These are phyloP conservation scores for Hypoxylon rubiginosum DNA, from an alignment of 2,329 filamentous ascomycete genomes.

Conservation along the genomic window DNA sequence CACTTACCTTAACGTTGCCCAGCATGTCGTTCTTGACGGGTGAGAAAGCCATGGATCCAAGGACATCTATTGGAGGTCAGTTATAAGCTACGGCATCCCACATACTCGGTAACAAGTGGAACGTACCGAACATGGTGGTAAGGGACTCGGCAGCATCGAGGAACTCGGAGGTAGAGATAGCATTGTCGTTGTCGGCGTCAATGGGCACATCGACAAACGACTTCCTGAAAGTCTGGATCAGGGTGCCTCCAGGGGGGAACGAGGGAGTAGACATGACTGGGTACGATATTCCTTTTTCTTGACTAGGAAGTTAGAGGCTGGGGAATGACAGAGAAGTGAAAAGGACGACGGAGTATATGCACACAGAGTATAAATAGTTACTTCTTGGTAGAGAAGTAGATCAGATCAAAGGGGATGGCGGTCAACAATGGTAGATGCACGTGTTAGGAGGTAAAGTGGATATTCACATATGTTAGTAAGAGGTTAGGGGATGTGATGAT, in stretches of 20 bases:
- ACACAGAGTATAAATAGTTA: slow-evolving; percentile 4
- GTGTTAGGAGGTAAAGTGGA: not conserved
- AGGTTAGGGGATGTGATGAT: too few relatives aligned
- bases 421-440: slow-evolving; percentile 19
- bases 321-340: not conserved
- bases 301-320: not conserved
- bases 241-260: slow-evolving; percentile 77
- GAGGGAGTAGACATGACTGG: slow-evolving; percentile 66
- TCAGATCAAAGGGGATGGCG: slow-evolving; percentile 24
- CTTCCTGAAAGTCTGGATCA: slow-evolving; percentile 86
- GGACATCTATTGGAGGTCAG: slow-evolving; percentile 62
- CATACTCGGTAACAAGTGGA: not conserved
- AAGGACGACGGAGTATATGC: slow-evolving; percentile 3
- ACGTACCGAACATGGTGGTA: slow-evolving; percentile 85
- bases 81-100: slow-evolving; percentile 12
- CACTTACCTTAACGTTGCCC: slow-evolving; percentile 86
- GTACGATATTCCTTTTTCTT: slow-evolving; percentile 16
- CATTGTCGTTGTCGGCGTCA: slow-evolving; percentile 79
- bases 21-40: slow-evolving; percentile 93
- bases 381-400: slow-evolving; percentile 1
- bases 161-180: slow-evolving; percentile 86
- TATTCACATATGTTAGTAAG: not conserved
- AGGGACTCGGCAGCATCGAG: slow-evolving; percentile 91
- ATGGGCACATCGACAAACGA: slow-evolving; percentile 88
- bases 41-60: slow-evolving; percentile 82